Conservation (phyloP, 768 basidiomycete species). For the Suillus alpinus region DNA sequence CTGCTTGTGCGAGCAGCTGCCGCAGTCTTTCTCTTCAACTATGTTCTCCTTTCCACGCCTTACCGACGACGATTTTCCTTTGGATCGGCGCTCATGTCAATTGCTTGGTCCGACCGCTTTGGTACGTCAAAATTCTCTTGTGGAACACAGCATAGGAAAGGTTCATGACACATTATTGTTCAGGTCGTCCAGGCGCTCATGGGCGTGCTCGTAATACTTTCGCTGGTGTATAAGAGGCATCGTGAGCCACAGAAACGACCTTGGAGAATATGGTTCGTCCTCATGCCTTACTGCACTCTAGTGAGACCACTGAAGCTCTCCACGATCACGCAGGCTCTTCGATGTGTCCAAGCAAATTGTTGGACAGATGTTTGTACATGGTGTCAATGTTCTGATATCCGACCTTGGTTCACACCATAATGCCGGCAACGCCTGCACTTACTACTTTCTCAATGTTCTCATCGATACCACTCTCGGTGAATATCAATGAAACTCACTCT, state of each 20-base stretch:
- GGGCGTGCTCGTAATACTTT: constrained; percentile 88
- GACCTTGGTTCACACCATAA: constrained; percentile 67
- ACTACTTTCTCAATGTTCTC: constrained; percentile 90
- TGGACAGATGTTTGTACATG: constrained; percentile 81
- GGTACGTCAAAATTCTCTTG: constrained; percentile 23
- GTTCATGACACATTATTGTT: constrained; percentile 3
- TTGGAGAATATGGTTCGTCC: constrained; percentile 85
- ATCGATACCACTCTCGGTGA: constrained; percentile 75
- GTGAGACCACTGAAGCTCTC: constrained; percentile 11
- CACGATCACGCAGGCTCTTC: constrained; percentile 58
- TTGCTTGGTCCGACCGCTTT: constrained; percentile 49
- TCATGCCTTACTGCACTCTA: background rate
- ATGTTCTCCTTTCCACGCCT: constrained; percentile 15
- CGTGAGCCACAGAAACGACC: constrained; percentile 81
- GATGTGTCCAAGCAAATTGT: constrained; percentile 91
- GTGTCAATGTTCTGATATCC: constrained; percentile 76
- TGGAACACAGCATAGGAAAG: background rate
- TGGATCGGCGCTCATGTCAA: constrained; percentile 43
- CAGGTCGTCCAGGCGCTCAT: constrained; percentile 82
- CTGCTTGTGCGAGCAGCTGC: background rate
- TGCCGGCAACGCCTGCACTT: constrained; percentile 82
- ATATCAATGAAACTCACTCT: constrained; percentile 18
- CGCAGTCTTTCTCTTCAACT: background rate
- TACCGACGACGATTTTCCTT: constrained; percentile 25
- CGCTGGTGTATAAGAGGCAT: constrained; percentile 85